A percentile compares a stretch with the other conserved stretches of the same genome.
Conservation (phyloP, 1,139 yeast species). For the Chernovozyma aurita region DNA sequence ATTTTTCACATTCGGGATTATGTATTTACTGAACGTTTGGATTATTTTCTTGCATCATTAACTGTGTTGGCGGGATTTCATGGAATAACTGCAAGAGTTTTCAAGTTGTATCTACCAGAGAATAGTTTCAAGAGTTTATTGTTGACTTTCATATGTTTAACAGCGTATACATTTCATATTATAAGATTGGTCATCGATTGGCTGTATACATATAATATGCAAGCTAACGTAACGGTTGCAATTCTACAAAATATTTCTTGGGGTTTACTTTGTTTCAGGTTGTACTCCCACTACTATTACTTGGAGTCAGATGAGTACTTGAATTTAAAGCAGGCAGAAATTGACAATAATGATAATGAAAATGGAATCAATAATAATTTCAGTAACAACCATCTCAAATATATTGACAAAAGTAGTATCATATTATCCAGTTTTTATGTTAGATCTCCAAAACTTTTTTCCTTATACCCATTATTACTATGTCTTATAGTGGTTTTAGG, state of each 20-base stretch:
- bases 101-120: conserved; percentile 46
- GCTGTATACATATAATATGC: conserved; percentile 94
- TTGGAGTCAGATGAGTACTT: conserved; percentile 13
- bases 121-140: conserved; percentile 21
- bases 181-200: conserved; percentile 66
- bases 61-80: conserved; percentile 80
- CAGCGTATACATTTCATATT: conserved; percentile 60
- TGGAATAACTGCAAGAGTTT: conserved; percentile 56
- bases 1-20: conserved; percentile 87
- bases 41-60: conserved; percentile 89
- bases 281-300: conserved; percentile 27
- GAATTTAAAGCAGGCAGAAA: background rate
- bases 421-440: conserved; percentile 32
- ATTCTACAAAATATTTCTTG: conserved; percentile 59
- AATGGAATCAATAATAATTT: conserved; percentile 1
- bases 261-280: conserved; percentile 26
- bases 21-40: conserved; percentile 73
- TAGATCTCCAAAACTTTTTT: conserved; percentile 35
- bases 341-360: too few species aligned
- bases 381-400: conserved; percentile 24
- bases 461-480: conserved; percentile 39
- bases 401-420: conserved; percentile 19
- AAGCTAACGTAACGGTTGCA: conserved; percentile 79
- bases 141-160: conserved; percentile 40
- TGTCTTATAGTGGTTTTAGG: conserved; percentile 59